A percentile compares a stretch with the other conserved stretches of the same genome.
phyloP scores from a whole-genome alignment of 495 filamentous ascomycete species.

The Arthonia radiata region DNA sequence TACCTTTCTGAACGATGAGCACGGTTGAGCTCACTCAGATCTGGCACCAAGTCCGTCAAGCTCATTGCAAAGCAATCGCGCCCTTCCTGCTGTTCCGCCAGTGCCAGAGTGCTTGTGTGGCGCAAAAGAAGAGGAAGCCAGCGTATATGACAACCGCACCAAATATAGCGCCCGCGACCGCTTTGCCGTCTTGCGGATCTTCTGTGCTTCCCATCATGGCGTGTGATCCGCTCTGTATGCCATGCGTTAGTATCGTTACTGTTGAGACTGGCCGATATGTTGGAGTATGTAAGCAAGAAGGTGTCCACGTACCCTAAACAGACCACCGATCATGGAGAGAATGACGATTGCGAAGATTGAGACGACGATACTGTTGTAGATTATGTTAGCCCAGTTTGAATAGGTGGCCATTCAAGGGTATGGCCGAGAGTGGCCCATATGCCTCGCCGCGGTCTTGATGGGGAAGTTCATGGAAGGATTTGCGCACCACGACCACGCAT shows the following conservation, averaged over 20 bases:
- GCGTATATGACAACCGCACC: constrained; percentile 63
- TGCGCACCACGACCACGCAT: constrained; percentile 96
- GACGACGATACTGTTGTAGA: constrained; percentile 43
- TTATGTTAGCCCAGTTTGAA: neutral
- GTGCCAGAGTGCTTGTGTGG: constrained; percentile 60
- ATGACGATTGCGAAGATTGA: constrained; percentile 75
- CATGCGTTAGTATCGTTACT: neutral
- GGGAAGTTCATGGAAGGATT: too few relatives aligned
- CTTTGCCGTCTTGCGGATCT: constrained; percentile 46
- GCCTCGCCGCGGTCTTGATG: too few relatives aligned
- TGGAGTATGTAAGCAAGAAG: neutral
- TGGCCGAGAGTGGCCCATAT: too few relatives aligned
- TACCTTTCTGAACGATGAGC: too few relatives aligned
- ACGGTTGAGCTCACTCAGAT: too few relatives aligned
- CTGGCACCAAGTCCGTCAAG: too few relatives aligned
- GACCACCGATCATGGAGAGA: constrained; percentile 53
- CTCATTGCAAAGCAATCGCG: constrained; percentile 59
- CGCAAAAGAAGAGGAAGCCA: constrained; percentile 76
- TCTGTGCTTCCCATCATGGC: constrained; percentile 51
- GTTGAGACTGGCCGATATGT: neutral
- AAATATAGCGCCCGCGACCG: constrained; percentile 63
- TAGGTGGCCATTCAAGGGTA: neutral
- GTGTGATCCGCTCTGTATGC: constrained; percentile 38
- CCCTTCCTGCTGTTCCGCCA: constrained; percentile 51
- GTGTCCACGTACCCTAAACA: constrained; percentile 36